phyloP scores from a whole-genome alignment of 306 rosid species.

The Abrus pulchellus region DNA sequence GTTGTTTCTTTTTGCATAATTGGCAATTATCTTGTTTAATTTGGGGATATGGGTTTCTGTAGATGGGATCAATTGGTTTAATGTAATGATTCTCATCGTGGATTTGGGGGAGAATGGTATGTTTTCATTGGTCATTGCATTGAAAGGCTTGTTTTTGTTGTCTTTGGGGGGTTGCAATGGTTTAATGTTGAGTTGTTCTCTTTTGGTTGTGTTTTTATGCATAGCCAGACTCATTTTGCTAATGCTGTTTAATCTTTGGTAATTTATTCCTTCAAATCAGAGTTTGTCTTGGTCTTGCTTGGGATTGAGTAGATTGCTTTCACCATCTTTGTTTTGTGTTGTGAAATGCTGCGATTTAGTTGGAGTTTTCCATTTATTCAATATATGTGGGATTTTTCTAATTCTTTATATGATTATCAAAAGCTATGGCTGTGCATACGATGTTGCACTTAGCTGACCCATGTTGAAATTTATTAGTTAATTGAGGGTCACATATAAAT shows the following conservation, averaged over 20 bases:
- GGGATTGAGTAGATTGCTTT: background rate
- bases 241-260: background rate
- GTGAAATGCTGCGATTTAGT: constrained; percentile 19
- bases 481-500: constrained; percentile 11
- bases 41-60: constrained; percentile 7
- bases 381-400: background rate
- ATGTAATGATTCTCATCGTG: background rate
- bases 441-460: constrained; percentile 14
- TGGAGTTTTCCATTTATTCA: constrained; percentile 14
- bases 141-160: background rate
- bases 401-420: background rate
- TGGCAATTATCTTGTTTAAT: background rate
- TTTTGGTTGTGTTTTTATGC: background rate
- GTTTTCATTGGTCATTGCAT: background rate
- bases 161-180: constrained; percentile 11
- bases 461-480: background rate
- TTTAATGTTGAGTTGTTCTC: constrained; percentile 17
- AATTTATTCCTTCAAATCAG: constrained; percentile 3
- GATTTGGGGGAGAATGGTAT: background rate
- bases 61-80: constrained; percentile 17
- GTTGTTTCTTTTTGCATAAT: constrained; percentile 9
- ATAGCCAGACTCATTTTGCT: background rate
- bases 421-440: background rate
- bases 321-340: constrained; percentile 11
- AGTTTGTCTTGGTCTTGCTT: background rate